Base-by-base conservation (phyloP, 2,329 filamentous ascomycete species). In the Ramularia collo-cygni region DNA sequence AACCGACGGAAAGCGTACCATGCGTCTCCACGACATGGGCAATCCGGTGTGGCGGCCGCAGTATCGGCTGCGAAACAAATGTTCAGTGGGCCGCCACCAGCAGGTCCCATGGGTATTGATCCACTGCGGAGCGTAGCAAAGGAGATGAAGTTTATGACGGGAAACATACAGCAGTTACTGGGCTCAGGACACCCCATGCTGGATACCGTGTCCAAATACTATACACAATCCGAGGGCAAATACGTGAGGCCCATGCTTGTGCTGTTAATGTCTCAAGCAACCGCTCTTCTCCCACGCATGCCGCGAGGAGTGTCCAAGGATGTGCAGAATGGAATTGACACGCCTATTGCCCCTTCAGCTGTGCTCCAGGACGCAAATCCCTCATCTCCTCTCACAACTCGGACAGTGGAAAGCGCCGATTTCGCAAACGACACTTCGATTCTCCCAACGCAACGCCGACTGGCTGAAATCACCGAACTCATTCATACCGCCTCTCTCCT, bases 401-500 rank as follows among this genome's bases (percentile, higher is more conserved):
- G 56, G 40, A 65, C 69, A 35, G 68, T 74, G 28, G 59, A 72
- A 18, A 68, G 57, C 32, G 66, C 66, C 28, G 60, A 59, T 3
- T 33, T 36, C 18, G 40, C 59, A 16, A 64, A 67, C 43, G 72
- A 75, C 52, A 66, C 71, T 53, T 78, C 85, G 52, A 92, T 98
- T 52, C 78, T 96, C 14, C 90, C 92, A n/a, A 84, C 87, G 13
- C 92, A 98, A 61, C 76, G 90, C 50, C 81, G 92, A 17, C 73
- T 98, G 27, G 92, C 92, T 37, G 92, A 98, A 65, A 96, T 98
- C 57, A 92, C 90, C 2, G 92, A 98, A 65, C 75, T 98, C 40
- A 96, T 98, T 51, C 92, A 98, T 65, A 96, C 92, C 0, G 89
- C 92, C 1, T 96, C 90, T 2, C 76, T 98, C 13, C 79, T 98